Evolutionary conservation across 2,329 filamentous ascomycete genomes (phyloP).

Genomic region (Pyrenochaeta sp.): DNA sequence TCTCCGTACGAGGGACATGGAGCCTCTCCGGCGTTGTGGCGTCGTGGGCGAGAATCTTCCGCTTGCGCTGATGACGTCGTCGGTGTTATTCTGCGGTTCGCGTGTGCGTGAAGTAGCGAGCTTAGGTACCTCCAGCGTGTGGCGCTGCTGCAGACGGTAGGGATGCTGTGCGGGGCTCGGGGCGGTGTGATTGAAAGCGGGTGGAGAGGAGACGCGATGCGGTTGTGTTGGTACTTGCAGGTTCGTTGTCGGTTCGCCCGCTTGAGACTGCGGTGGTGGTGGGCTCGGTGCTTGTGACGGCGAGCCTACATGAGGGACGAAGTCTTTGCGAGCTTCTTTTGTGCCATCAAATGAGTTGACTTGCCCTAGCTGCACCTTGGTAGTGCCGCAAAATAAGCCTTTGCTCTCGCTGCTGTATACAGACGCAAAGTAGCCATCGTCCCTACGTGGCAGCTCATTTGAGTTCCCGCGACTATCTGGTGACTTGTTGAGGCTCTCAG

Average conservation of each 20-base stretch:
- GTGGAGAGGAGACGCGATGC: conserved; percentile 70
- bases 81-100: conserved; percentile 64
- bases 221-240: conserved; percentile 48
- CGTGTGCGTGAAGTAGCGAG: conserved; percentile 68
- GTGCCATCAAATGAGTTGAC: conserved; percentile 34
- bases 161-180: conserved; percentile 61
- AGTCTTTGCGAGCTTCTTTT: conserved; percentile 42
- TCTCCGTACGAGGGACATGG: conserved; percentile 81
- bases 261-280: conserved; percentile 15
- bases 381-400: conserved; percentile 43
- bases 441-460: conserved; percentile 41
- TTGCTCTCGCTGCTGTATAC: conserved; percentile 46
- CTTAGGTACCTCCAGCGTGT: conserved; percentile 88
- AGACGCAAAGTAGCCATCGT: conserved; percentile 59
- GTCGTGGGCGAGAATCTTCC: conserved; percentile 83
- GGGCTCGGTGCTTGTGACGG: conserved; percentile 20
- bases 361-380: conserved; percentile 48
- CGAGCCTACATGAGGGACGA: conserved; percentile 29
- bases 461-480: conserved; percentile 36
- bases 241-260: conserved; percentile 36
- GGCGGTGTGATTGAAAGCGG: conserved; percentile 61
- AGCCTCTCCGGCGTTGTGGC: conserved; percentile 74
- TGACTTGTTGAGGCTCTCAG: conserved; percentile 31
- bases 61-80: conserved; percentile 72
- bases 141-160: conserved; percentile 76